A percentile compares a stretch with the other conserved stretches of the same genome.
phyloP scores from a whole-genome alignment of 805 yeast genomes.

The Lachancea waltii region DNA sequence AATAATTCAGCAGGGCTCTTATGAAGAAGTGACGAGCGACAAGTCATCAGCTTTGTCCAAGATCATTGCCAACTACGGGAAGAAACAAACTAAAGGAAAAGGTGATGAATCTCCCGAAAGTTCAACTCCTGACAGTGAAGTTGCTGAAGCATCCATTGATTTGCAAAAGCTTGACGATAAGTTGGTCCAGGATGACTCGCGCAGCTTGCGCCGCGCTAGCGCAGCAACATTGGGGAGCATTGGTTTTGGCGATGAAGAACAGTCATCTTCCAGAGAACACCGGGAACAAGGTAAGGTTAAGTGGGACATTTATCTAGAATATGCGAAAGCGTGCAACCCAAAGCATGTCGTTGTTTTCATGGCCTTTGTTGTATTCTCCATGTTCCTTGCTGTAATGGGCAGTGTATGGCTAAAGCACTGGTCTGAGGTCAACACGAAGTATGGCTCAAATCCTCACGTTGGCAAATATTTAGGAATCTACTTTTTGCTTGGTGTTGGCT shows the following conservation, averaged over 20 bases:
- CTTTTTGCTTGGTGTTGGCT: constrained; percentile 62
- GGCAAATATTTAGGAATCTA: constrained; percentile 68
- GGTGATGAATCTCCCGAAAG: constrained; percentile 14
- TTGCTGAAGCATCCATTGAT: constrained; percentile 29
- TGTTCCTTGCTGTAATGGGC: constrained; percentile 55
- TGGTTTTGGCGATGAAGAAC: constrained; percentile 35
- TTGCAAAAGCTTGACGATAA: constrained; percentile 26
- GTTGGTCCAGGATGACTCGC: constrained; percentile 27
- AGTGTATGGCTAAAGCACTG: constrained; percentile 95
- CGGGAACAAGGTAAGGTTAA: constrained; percentile 91
- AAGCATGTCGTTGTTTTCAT: constrained; percentile 54
- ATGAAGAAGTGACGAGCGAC: constrained; percentile 40
- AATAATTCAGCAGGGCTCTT: constrained; percentile 60
- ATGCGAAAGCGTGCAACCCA: constrained; percentile 83
- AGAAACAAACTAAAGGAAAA: constrained; percentile 29
- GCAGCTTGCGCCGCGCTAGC: constrained; percentile 58
- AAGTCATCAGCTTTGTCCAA: constrained; percentile 45
- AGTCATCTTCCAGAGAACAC: constrained; percentile 50
- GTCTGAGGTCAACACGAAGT: constrained; percentile 80
- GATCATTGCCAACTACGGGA: constrained; percentile 60
- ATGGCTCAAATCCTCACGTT: constrained; percentile 69
- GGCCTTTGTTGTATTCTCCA: constrained; percentile 48
- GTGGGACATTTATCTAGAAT: constrained; percentile 74
- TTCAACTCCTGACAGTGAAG: constrained; percentile 8
- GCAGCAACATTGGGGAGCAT: constrained; percentile 33